Base-by-base conservation (phyloP, 2,329 filamentous ascomycete genomes). In the Acrocalymma vagum region DNA sequence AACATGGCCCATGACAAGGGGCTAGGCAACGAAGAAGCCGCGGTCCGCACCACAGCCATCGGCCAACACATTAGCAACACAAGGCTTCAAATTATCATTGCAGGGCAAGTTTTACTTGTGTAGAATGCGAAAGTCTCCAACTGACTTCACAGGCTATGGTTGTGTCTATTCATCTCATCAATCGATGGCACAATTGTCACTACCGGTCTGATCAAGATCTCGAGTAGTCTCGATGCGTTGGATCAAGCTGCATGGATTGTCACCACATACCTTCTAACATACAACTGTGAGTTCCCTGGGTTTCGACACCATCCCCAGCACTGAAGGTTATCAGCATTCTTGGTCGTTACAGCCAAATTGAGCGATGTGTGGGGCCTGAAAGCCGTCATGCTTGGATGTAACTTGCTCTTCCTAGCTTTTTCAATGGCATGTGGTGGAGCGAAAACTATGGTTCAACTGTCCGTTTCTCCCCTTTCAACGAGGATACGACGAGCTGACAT, bases 271-370 rank as follows among this genome's bases (percentile, higher is more conserved):
- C 45, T 67, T 5, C 38, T 67, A 25, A 65, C 63, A 10, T 65
- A 66, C 37, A 63, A 62, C 36, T 55, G 58, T 54, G 33, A 40
- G 45, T 32, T 27, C 3, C 10, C 17, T 3, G 6, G 8, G 10
- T 16, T 11, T 10, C 11, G 7, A 20, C 10, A 34, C 2, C 1
- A n/a, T 18, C 4, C 6, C 8, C 9, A 1, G 9, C 11, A 13
- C 31, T 45, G 5, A 49, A n/a, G 16, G 8, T 13, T 14, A 2
- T 4, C 16, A 63, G 61, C 61, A 3, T 66, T 67, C 34, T 30
- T 69, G n/a, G 58, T 67, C 52, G 61, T 69, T n/a, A 52, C 51
- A 6, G 58, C 64, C 4, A 69, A 64, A 28, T 35, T 67, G 20
- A 64, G 60, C 38, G 65, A 67, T 41, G 45, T 65, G 7, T 67